Percentiles rank a stretch among this genome's conserved stretches.
Evolutionary conservation across 2,329 filamentous ascomycete species (phyloP).

Genomic region (Pseudopithomyces maydicus): DNA sequence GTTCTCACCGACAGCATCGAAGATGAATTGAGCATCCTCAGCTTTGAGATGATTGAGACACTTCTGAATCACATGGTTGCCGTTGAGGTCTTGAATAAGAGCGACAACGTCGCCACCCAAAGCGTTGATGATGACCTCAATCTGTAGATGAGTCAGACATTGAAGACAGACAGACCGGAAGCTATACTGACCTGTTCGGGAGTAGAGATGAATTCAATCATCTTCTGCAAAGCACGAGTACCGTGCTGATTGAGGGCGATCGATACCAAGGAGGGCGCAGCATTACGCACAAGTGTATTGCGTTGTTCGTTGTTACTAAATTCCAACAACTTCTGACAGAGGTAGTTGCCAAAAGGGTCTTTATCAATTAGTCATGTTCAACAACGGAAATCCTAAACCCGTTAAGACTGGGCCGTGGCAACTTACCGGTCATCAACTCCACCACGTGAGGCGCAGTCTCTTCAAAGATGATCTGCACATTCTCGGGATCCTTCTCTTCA

Average conservation of each 20-base stretch:
- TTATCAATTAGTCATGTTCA: background rate
- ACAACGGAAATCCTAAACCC: too few species aligned
- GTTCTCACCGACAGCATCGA: conserved; percentile 85
- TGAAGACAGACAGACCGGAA: background rate
- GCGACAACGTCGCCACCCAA: conserved; percentile 85
- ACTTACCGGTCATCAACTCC: conserved; percentile 82
- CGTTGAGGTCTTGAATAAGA: conserved; percentile 95
- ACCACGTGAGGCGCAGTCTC: conserved; percentile 94
- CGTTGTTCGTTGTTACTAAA: conserved; percentile 95
- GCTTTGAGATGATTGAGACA: conserved; percentile 92
- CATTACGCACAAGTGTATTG: conserved; percentile 88
- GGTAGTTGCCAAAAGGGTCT: conserved; percentile 96
- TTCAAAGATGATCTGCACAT: conserved; percentile 90
- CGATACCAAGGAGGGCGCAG: conserved; percentile 82
- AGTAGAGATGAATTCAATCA: conserved; percentile 96
- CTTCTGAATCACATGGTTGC: conserved; percentile 99
- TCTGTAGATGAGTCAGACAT: conserved; percentile 44
- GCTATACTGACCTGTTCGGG: conserved; percentile 65
- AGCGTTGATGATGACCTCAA: conserved; percentile 84
- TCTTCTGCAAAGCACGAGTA: conserved; percentile 95
- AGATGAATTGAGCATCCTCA: conserved; percentile 91
- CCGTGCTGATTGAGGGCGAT: conserved; percentile 98
- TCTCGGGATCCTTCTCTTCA: conserved; percentile 81
- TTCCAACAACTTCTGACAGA: conserved; percentile 97
- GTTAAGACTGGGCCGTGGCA: conserved; percentile 31